Base-by-base conservation (phyloP, 768 basidiomycete species). In the Suillus decipiens region DNA sequence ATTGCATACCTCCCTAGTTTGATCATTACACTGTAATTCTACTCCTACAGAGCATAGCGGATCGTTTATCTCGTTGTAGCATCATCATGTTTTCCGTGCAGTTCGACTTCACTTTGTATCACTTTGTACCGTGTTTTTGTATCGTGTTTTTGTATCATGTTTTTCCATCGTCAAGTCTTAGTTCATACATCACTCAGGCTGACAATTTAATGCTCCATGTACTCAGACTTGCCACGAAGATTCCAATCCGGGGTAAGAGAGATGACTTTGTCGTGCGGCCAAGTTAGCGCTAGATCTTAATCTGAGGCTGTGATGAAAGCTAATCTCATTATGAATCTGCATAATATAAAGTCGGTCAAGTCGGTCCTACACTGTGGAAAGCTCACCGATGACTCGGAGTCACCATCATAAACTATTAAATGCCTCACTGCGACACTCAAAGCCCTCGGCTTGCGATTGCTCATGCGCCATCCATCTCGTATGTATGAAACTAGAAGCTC, bases 11-110 rank as follows among this genome's bases (percentile, higher is more conserved):
- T 54, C 31, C 55, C 53, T 45, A 37, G 41, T 66, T 45, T 53
- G 50, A 61, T 62, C 59, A 41, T 56, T 61, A 53, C 66, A 73
- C 66, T 72, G 36, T 66, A 64, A 64, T 66, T 17, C 43, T 57
- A 45, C 31, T 61, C 24, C 39, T 61, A 50, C 64, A 69, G 63
- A 64, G 60, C 24, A 53, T 37, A 37, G 67, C n/a, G 63, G 67
- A 76, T 68, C 47, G 53, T 64, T 39, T 67, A 11, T 28, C 50
- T 24, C 61, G 43, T 31, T 63, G 64, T 64, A 54, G 19, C 54
- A 51, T 50, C 41, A 54, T 60, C 62, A 12, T 51, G 50, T 62
- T 37, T 62, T 45, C 19, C 45, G 24, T 28, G 19, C 31, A 60
- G 47, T 43, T 51, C 12, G n/a, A 24, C 48, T 36, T 45, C 8